Conservation (phyloP, 441 rosid genomes). For the Corymbia citriodora region DNA sequence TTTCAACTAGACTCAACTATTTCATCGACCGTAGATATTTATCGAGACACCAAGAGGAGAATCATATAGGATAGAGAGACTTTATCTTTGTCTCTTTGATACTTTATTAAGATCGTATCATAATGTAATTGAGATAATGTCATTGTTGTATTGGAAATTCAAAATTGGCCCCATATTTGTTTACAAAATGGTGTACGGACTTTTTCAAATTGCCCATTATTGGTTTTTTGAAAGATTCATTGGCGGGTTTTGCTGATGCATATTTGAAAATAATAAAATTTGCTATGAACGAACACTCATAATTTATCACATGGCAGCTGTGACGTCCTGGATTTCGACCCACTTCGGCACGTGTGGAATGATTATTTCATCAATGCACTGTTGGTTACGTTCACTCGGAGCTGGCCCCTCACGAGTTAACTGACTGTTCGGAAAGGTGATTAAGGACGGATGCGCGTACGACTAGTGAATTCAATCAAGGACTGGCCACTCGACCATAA, state of each 20-base stretch:
- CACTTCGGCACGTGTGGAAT: too few species aligned
- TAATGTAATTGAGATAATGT: not conserved
- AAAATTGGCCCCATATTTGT: not conserved
- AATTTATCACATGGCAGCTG: too few species aligned
- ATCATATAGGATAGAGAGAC: not conserved
- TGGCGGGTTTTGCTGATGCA: not conserved
- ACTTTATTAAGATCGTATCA: not conserved
- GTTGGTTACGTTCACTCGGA: too few species aligned
- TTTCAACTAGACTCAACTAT: not conserved
- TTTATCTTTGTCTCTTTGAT: not conserved
- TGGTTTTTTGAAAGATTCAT: not conserved
- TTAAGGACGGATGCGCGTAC: too few species aligned
- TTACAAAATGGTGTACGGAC: not conserved
- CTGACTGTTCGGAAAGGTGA: too few species aligned
- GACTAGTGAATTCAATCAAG: too few species aligned
- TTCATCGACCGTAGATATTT: not conserved
- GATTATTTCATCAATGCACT: too few species aligned
- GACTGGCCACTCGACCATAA: too few species aligned
- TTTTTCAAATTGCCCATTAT: not conserved
- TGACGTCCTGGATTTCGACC: too few species aligned
- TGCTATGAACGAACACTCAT: not conserved
- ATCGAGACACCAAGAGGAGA: not conserved
- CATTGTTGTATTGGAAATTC: not conserved
- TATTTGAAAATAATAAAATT: not conserved
- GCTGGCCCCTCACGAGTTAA: too few species aligned